phyloP scores from a whole-genome alignment of 169 alveolate genomes.

The Cytauxzoon felis region DNA sequence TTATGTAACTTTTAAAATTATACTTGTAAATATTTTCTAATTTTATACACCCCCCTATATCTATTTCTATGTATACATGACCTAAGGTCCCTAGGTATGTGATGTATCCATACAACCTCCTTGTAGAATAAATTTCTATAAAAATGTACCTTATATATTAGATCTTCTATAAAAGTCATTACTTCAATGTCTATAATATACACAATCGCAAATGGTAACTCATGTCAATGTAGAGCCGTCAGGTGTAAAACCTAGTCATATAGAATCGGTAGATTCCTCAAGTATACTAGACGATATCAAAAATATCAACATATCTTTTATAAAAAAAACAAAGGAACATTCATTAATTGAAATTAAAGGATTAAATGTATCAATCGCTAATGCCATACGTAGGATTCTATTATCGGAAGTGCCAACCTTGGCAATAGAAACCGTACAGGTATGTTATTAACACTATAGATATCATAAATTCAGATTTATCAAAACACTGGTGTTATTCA shows the following conservation, averaged over 20 bases:
- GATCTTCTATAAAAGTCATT: too few relatives aligned
- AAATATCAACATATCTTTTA: constrained; percentile 56
- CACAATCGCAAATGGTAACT: constrained; percentile 49
- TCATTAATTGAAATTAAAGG: constrained; percentile 79
- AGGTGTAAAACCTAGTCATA: constrained; percentile 50
- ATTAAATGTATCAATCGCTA: constrained; percentile 90
- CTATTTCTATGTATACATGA: too few relatives aligned
- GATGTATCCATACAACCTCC: too few relatives aligned
- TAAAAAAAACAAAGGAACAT: constrained; percentile 57
- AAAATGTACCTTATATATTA: too few relatives aligned
- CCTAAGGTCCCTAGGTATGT: too few relatives aligned
- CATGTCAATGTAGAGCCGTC: constrained; percentile 49
- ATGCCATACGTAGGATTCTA: constrained; percentile 92
- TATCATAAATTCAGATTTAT: constrained; percentile 33
- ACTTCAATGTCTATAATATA: too few relatives aligned
- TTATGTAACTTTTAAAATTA: too few relatives aligned
- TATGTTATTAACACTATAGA: constrained; percentile 1
- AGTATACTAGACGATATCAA: constrained; percentile 46
- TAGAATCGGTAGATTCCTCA: constrained; percentile 15
- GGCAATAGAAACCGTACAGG: constrained; percentile 91
- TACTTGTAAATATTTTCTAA: too few relatives aligned
- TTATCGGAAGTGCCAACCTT: constrained; percentile 95
- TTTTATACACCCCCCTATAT: too few relatives aligned
- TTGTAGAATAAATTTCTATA: too few relatives aligned
- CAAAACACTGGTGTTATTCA: constrained; percentile 91